Evolutionary conservation across 371 early-diverging fungal genomes (phyloP).

Genomic region (Mortierella sp.): DNA sequence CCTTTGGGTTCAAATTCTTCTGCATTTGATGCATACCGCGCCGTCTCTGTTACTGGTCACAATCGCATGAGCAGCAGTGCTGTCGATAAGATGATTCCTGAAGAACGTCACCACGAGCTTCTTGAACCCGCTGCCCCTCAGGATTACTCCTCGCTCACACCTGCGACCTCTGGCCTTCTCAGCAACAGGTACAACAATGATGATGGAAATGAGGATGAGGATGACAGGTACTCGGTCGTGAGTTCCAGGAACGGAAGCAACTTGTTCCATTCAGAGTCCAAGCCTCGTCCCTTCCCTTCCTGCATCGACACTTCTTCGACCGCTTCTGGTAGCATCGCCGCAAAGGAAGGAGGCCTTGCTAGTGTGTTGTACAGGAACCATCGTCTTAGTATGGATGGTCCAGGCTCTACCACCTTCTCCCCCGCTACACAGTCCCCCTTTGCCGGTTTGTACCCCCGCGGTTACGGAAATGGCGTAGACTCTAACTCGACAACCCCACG

Average conservation of each 20-base stretch:
- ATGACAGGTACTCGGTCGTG: neutral
- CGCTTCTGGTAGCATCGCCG: neutral
- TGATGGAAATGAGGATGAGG: neutral
- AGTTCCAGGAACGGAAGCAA: neutral
- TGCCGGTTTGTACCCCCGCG: neutral
- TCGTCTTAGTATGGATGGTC: neutral
- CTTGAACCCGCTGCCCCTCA: neutral
- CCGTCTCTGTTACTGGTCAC: neutral
- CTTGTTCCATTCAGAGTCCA: neutral
- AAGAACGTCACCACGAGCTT: neutral
- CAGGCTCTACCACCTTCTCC: neutral
- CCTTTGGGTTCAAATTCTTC: neutral
- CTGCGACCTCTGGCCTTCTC: neutral
- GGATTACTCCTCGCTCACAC: neutral
- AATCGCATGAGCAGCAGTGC: neutral
- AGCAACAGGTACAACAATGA: neutral
- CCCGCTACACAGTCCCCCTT: neutral
- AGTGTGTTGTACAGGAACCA: neutral
- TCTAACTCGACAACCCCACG: neutral
- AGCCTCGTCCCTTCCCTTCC: neutral
- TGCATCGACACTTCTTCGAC: neutral
- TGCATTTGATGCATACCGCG: neutral
- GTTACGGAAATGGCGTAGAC: neutral
- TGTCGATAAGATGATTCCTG: neutral
- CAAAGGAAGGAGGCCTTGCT: neutral